phyloP scores from a whole-genome alignment of 805 yeast genomes.

The Ogataea zsoltii region DNA sequence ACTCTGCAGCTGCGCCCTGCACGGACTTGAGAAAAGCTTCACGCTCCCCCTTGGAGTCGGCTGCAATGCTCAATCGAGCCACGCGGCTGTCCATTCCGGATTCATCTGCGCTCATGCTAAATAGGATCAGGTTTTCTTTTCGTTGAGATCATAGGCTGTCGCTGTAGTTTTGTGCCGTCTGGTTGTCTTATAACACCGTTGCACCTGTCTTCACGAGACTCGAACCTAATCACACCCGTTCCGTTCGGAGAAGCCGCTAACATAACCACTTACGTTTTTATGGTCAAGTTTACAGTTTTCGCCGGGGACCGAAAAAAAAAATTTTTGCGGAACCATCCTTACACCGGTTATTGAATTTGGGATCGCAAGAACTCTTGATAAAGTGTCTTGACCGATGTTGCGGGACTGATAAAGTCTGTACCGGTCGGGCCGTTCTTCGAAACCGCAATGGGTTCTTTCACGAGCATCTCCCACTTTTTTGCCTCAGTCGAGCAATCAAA shows the following conservation, averaged over 20 bases:
- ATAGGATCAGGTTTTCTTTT: background rate
- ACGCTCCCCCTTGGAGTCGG: constrained; percentile 18
- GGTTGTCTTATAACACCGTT: too few species aligned
- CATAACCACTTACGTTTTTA: too few species aligned
- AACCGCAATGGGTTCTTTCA: background rate
- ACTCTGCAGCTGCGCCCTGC: constrained; percentile 2
- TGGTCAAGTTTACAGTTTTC: too few species aligned
- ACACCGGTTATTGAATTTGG: constrained; percentile 6
- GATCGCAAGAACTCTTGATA: constrained; percentile 14
- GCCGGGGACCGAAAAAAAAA: constrained; percentile 5
- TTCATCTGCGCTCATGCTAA: constrained; percentile 8
- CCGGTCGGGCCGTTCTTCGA: background rate
- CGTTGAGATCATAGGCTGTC: too few species aligned
- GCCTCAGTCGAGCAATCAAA: constrained; percentile 30
- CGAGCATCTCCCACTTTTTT: constrained; percentile 16
- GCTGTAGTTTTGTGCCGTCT: too few species aligned
- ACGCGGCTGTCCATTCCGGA: constrained; percentile 26
- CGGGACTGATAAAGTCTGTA: background rate
- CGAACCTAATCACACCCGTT: too few species aligned
- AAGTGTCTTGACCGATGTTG: constrained; percentile 4
- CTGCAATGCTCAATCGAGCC: constrained; percentile 33
- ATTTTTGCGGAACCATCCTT: constrained; percentile 16
- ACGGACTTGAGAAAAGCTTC: constrained; percentile 17
- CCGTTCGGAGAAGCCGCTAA: too few species aligned
- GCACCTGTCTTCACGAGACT: too few species aligned